Base-by-base conservation (phyloP, 2,329 filamentous ascomycete species). In the Fusarium pseudonygamai region DNA sequence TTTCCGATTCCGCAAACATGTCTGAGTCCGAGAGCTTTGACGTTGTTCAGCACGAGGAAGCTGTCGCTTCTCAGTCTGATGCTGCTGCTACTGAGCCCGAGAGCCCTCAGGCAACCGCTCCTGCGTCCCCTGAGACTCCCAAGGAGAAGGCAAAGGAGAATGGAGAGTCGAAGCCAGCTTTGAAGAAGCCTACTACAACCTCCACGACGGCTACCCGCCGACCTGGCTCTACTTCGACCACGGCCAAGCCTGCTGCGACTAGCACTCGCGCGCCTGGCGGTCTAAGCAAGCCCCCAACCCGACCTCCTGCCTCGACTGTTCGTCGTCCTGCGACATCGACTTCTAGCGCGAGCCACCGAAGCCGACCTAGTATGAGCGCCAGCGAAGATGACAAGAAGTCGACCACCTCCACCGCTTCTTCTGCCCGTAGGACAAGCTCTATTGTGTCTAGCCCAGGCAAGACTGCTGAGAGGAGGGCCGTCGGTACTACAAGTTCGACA, bases 361-460 rank as follows among this genome's bases (percentile, higher is more conserved):
- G 85, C 52, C 84, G 84, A n/a, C 82, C 85, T 40, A 85, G 84
- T 57, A 81, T 85, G 59, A 87, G 86, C 67, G 83, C 84, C 57
- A 86, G 85, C 62, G 86, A 87, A 69, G 86, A 87, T 73, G 86
- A 88, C 66, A 86, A 84, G 80, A 86, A 83, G 76, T 79, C 84
- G 8, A 79, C 78, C 28, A 76, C 84, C 67, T 81, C 81, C 12
- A 81, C 81, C 16, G 79, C 82, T 42, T 71, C 77, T 24, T 80
- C 83, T 30, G 79, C 84, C 24, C 82, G 85, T 57, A 83, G 85
- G 71, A 81, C 84, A 24, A 87, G 85, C 61, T 80, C 83, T n/a
- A 78, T 85, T 30, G 79, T 83, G 63, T 82, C 83, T 30, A 84
- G 82, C 75, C 80, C 82, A 11, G 74, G 77, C 67, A 81, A 82